Evolutionary conservation across 202 grass and related monocot genomes (phyloP), one percentile per base, ranked within the genome.

Genomic region (Panicum hallii): DNA sequence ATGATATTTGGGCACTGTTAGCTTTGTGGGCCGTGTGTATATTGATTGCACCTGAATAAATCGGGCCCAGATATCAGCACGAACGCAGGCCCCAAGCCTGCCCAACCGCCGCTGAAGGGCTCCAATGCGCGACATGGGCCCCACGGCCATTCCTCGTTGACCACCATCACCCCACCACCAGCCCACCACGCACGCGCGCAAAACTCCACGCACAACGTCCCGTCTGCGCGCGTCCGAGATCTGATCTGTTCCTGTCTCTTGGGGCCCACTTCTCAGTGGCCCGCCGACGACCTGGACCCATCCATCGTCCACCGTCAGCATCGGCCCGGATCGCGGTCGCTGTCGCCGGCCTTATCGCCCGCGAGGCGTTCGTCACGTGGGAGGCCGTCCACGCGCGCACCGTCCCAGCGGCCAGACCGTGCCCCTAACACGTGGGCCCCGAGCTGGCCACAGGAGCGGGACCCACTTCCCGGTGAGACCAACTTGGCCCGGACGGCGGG

Each of bases 401-500:
- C 28, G 54, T 56, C 54, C n/a, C 3, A 5, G 4, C 57, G 4
- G 22, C n/a, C 2, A 0, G 3, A 4, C 0, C 4, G 20, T 56
- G 14, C 19, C 17, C 17, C 20, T 57, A 49, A 20, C 79, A 46
- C 11, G 40, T 70, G 40, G 70, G 7, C 28, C 2, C 68, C 69
- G 10, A 30, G 1, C 11, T 28, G 7, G 1, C 4, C 28, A 53
- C 5, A 11, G 14, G 0, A 2, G 0, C 0, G 0, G 53, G 17
- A 0, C 22, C 75, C 45, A 72, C 11, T 4, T 20, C 0, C 7
- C 74, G 41, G 65, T 13, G 53, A 50, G 8, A 4, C 0, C 5
- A 0, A 11, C 22, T 6, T 0, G 4, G 17, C 15, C 9, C 43
- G 16, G 14, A 4, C 3, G 15, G 47, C 1, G 56, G 20, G 60